Percentiles rank a stretch among this genome's conserved stretches.
Evolutionary conservation across 192 early-diverging fungal species (phyloP).

Genomic region (Spizellomyces punctatus): DNA sequence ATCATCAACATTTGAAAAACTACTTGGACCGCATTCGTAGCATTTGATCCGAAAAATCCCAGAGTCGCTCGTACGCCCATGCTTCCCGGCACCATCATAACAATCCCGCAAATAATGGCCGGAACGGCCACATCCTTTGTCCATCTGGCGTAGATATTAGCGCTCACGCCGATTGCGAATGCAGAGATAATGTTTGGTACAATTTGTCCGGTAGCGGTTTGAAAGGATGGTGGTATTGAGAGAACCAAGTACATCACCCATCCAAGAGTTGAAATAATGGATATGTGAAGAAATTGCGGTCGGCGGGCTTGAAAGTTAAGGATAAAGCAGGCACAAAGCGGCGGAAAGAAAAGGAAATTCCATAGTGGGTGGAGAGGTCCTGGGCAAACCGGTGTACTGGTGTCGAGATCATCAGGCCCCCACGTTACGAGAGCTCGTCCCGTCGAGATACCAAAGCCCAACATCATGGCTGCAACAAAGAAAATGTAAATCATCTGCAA

Average conservation of each 20-base stretch:
- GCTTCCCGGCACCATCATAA: conserved; percentile 81
- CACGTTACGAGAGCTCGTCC: conserved; percentile 29
- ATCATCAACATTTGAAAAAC: conserved; percentile 53
- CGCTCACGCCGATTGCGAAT: conserved; percentile 76
- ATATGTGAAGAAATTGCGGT: conserved; percentile 74
- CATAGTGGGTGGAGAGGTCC: conserved; percentile 40
- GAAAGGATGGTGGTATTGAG: conserved; percentile 52
- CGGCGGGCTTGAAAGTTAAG: conserved; percentile 59
- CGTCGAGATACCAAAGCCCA: conserved; percentile 42
- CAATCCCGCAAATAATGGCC: conserved; percentile 79
- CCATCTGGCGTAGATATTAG: conserved; percentile 76
- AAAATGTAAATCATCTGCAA: not conserved
- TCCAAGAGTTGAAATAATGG: conserved; percentile 70
- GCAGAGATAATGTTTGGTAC: conserved; percentile 66
- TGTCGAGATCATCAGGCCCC: conserved; percentile 1
- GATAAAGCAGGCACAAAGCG: conserved; percentile 55
- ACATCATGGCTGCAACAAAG: conserved; percentile 1
- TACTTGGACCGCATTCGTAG: conserved; percentile 40
- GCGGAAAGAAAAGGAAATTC: conserved; percentile 59
- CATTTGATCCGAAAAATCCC: conserved; percentile 54
- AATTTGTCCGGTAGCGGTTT: conserved; percentile 28
- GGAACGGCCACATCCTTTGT: conserved; percentile 78
- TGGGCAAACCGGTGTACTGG: not conserved
- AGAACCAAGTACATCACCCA: conserved; percentile 69
- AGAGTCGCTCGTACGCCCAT: conserved; percentile 72